A percentile compares a stretch with the other conserved stretches of the same genome.
Conservation (phyloP, 192 early-diverging fungal species). For the Podila verticillata region DNA sequence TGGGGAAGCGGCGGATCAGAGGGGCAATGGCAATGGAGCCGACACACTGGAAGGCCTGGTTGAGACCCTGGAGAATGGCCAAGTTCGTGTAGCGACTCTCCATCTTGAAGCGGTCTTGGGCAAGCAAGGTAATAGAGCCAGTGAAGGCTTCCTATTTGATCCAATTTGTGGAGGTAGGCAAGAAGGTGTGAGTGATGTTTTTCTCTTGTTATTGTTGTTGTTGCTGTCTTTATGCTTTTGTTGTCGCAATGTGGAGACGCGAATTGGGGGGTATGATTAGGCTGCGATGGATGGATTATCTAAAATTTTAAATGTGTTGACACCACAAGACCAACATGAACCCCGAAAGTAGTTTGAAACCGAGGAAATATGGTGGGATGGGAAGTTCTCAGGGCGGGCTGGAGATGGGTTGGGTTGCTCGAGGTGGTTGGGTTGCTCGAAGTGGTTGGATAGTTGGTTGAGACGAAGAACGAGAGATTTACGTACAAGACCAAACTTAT, state of each 20-base stretch:
- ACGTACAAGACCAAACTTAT: constrained; percentile 64
- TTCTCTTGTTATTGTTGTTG: too few species aligned
- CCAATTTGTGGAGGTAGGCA: constrained; percentile 36
- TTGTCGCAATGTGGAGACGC: too few species aligned
- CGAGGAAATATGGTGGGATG: background rate
- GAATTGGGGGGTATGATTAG: too few species aligned
- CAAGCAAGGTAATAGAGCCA: constrained; percentile 34
- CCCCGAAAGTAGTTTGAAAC: too few species aligned
- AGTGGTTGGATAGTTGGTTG: too few species aligned
- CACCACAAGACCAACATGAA: too few species aligned
- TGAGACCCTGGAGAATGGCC: constrained; percentile 48
- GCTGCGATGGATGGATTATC: too few species aligned
- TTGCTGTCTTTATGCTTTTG: too few species aligned
- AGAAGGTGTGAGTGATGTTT: background rate
- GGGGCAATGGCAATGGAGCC: constrained; percentile 62
- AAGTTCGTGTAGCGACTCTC: background rate
- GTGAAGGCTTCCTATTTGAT: constrained; percentile 40
- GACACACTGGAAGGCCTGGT: constrained; percentile 63
- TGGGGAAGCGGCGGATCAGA: constrained; percentile 56
- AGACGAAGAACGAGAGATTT: too few species aligned
- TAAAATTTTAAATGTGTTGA: too few species aligned
- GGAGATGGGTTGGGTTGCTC: background rate
- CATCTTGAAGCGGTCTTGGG: constrained; percentile 15
- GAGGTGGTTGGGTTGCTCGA: background rate
- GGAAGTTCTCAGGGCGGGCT: too few species aligned